phyloP scores from a whole-genome alignment of 805 yeast species.

The Kodamaea jinghongensis region DNA sequence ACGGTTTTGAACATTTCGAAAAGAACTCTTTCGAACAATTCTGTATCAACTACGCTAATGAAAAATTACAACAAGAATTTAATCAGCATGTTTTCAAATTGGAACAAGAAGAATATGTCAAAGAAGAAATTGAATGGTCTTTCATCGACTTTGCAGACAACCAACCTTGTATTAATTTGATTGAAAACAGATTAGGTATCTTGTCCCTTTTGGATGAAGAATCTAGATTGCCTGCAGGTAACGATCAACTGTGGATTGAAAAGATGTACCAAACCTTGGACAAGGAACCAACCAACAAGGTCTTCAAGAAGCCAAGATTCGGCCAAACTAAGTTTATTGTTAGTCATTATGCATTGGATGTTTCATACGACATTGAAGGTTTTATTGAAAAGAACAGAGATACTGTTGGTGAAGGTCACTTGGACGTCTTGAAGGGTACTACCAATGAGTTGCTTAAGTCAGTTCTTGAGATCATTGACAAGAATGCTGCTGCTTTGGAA shows the following conservation, averaged over 20 bases:
- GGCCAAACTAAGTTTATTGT: slow-evolving; percentile 90
- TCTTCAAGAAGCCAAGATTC: slow-evolving; percentile 89
- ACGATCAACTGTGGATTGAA: slow-evolving; percentile 87
- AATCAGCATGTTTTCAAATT: slow-evolving; percentile 96
- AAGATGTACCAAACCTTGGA: slow-evolving; percentile 84
- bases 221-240: slow-evolving; percentile 89
- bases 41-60: slow-evolving; percentile 96
- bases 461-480: slow-evolving; percentile 64
- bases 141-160: slow-evolving; percentile 94
- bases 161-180: slow-evolving; percentile 92
- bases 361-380: slow-evolving; percentile 87
- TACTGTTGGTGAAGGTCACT: slow-evolving; percentile 93
- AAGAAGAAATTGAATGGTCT: slow-evolving; percentile 93
- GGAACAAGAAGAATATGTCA: slow-evolving; percentile 92
- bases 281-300: slow-evolving; percentile 70
- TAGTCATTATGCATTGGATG: slow-evolving; percentile 93
- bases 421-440: slow-evolving; percentile 75
- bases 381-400: slow-evolving; percentile 96
- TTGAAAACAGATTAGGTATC: slow-evolving; percentile 86
- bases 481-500: slow-evolving; percentile 50
- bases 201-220: slow-evolving; percentile 90
- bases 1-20: slow-evolving; percentile 95
- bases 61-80: slow-evolving; percentile 94
- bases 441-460: slow-evolving; percentile 62
- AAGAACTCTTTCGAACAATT: slow-evolving; percentile 95